Evolutionary conservation across 306 rosid species (phyloP).

Genomic region (Castanea sativa): DNA sequence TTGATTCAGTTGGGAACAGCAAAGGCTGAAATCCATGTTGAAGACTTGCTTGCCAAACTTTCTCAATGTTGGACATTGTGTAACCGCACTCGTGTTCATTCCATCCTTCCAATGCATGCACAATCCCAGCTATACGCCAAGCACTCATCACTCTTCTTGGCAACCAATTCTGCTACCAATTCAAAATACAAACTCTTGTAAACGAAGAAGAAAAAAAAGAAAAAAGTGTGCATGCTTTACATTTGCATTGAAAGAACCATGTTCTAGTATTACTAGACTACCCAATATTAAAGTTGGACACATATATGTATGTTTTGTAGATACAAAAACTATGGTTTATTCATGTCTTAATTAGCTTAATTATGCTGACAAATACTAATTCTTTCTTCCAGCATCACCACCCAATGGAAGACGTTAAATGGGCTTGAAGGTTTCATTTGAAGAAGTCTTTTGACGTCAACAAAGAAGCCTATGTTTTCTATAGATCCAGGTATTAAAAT

Average conservation of each 20-base stretch:
- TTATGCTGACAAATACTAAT: too few relatives aligned
- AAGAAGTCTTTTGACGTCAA: too few relatives aligned
- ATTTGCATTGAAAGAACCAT: neutral
- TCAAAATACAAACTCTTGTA: neutral
- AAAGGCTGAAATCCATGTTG: neutral
- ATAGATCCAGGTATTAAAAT: too few relatives aligned
- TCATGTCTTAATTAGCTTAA: too few relatives aligned
- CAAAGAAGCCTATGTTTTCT: too few relatives aligned
- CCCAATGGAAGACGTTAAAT: too few relatives aligned
- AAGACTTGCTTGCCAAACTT: slow-evolving; percentile 43
- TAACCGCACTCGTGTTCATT: slow-evolving; percentile 37
- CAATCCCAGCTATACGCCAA: slow-evolving; percentile 36
- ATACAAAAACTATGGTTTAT: too few relatives aligned
- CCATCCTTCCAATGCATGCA: slow-evolving; percentile 43
- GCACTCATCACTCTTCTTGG: slow-evolving; percentile 52
- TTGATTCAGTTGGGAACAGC: too few relatives aligned
- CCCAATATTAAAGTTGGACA: neutral
- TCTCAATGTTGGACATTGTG: slow-evolving; percentile 15
- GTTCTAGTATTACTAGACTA: neutral
- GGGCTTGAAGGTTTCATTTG: too few relatives aligned
- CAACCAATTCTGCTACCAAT: slow-evolving; percentile 23
- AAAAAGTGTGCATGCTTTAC: neutral
- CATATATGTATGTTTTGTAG: too few relatives aligned
- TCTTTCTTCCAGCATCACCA: too few relatives aligned
- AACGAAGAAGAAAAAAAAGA: neutral